Evolutionary conservation across 257 asterid genomes (phyloP), one percentile per base, ranked within the genome.

Genomic region (Fraxinus excelsior): DNA sequence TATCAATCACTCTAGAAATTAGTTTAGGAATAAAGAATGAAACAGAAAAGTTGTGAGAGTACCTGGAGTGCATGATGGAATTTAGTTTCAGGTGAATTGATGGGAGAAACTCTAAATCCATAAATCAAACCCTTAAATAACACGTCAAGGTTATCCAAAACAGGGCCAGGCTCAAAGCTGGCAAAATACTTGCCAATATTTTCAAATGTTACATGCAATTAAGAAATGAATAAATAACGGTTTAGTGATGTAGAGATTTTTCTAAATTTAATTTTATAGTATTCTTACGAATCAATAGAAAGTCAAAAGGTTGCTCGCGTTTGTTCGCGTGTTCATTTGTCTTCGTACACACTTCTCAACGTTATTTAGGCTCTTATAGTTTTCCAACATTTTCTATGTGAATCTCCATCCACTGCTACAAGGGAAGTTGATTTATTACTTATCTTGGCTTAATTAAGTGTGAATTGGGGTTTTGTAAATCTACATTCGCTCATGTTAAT

Each of bases 161-260:
- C 77, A 64, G 49, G 73, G 0, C 88, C 91, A 1, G 88, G 79
- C 80, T 86, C 90, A 49, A 90, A 75, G 81, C 87, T 77, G 4
- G 85, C 91, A 71, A 90, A 90, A 73, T 76, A 88, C 74, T 82
- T 86, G 16, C 91, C 88, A 28, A 87, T 86, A 75, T 78, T 90
- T 19, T 73, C 86, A 74, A 84, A 85, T 38, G 88, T 86, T 0
- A 88, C 76, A 90, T 88, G 76, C 62, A 67, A 7, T 37, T 46
- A 21, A 76, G 18, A 56, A 5, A 35, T 18, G 16, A 56, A 56
- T 42, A 7, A 77, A 25, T 25, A 28, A 7, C 0, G 37, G n/a
- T 42, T n/a, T 14, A 51, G 53, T 0, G 3, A 44, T 44, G 14
- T 44, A 0, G 18, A 14, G 53, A 11, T 44, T 44, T 14, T 44